Percentiles rank a stretch among this genome's conserved stretches.
Conservation (phyloP, 805 yeast species). For the Wickerhamomyces sydowiorum region DNA sequence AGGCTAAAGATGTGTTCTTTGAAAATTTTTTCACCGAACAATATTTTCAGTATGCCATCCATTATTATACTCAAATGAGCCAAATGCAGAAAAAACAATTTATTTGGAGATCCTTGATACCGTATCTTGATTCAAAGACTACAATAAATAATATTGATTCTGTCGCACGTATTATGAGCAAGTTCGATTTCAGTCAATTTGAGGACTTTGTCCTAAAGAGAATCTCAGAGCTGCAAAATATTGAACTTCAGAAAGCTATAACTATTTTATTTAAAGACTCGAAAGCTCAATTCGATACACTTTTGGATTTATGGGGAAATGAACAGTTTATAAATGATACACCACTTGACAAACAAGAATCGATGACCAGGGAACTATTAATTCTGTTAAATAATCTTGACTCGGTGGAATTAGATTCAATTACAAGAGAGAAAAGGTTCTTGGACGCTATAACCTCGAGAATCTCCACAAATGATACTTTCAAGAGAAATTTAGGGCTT, state of each 20-base stretch:
- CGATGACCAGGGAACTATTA: conserved; percentile 42
- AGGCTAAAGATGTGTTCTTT: conserved; percentile 12
- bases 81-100: conserved; percentile 13
- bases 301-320: conserved; percentile 32
- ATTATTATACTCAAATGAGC: conserved; percentile 3
- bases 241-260: conserved; percentile 10
- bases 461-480: conserved; percentile 41
- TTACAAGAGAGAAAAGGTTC: conserved; percentile 35
- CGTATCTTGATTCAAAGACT: conserved; percentile 9
- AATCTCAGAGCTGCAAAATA: conserved; percentile 4
- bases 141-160: conserved; percentile 6
- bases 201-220: conserved; percentile 5
- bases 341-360: conserved; percentile 38
- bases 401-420: conserved; percentile 15
- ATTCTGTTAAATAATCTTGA: conserved; percentile 25
- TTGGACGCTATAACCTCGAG: conserved; percentile 47
- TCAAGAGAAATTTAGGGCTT: conserved; percentile 49
- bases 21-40: conserved; percentile 7
- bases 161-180: conserved; percentile 7
- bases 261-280: conserved; percentile 4
- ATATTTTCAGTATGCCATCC: conserved; percentile 3
- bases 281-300: neutral
- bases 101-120: conserved; percentile 11
- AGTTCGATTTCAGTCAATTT: conserved; percentile 3
- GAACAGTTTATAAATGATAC: conserved; percentile 30